Conservation (phyloP, 2,329 filamentous ascomycete genomes). For the Calycina marina region DNA sequence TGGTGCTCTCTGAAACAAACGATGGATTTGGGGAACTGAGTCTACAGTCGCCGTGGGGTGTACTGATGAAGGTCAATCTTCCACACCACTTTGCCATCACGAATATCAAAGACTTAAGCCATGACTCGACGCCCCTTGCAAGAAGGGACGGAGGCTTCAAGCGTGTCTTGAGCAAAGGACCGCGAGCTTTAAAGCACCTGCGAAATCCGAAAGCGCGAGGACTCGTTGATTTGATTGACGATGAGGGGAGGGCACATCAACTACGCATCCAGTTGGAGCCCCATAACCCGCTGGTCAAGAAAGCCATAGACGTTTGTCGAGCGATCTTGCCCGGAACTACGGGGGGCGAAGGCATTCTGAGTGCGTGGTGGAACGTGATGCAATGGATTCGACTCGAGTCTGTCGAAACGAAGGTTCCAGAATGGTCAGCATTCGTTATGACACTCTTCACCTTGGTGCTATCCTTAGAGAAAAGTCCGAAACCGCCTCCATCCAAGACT, state of each 20-base stretch:
- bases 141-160: constrained; percentile 37
- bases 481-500: constrained; percentile 21
- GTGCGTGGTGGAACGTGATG: constrained; percentile 60
- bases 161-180: constrained; percentile 29
- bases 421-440: constrained; percentile 57
- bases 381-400: constrained; percentile 47
- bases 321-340: constrained; percentile 44
- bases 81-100: constrained; percentile 42
- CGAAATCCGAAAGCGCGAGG: constrained; percentile 44
- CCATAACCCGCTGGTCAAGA: constrained; percentile 43
- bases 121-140: constrained; percentile 34
- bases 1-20: constrained; percentile 52
- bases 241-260: constrained; percentile 47
- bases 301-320: constrained; percentile 44
- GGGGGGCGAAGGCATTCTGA: constrained; percentile 45
- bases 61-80: constrained; percentile 49
- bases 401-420: constrained; percentile 33
- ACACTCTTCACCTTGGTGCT: constrained; percentile 50
- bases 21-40: constrained; percentile 52
- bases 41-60: constrained; percentile 63
- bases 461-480: constrained; percentile 34
- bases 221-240: constrained; percentile 51
- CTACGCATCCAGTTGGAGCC: constrained; percentile 55
- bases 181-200: constrained; percentile 28
- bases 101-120: constrained; percentile 44